Evolutionary conservation across 495 filamentous ascomycete species (phyloP).

Genomic region (Hypoxylon perforatum): DNA sequence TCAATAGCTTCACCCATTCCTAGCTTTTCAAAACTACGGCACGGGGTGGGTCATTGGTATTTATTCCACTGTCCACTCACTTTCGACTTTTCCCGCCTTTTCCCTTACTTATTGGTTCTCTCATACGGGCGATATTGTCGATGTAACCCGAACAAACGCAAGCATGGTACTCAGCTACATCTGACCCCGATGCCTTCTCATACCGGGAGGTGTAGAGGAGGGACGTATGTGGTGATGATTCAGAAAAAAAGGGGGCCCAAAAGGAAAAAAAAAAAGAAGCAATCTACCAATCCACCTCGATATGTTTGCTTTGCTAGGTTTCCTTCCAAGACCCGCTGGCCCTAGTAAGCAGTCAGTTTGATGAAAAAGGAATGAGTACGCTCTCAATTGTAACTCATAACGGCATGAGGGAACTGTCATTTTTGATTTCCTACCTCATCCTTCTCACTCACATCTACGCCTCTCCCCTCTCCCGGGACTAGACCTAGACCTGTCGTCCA

Average conservation of each 20-base stretch:
- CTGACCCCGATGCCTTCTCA: constrained; percentile 11
- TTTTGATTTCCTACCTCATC: constrained; percentile 32
- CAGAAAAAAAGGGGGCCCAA: constrained; percentile 5
- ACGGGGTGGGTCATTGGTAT: constrained; percentile 22
- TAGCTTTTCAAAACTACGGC: constrained; percentile 10
- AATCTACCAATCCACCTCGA: constrained; percentile 33
- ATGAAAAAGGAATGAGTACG: constrained; percentile 30
- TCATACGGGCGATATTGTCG: constrained; percentile 10
- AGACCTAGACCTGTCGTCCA: constrained; percentile 26
- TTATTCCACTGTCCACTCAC: constrained; percentile 19
- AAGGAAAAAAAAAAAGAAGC: constrained; percentile 20
- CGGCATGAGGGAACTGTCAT: constrained; percentile 28
- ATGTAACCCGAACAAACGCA: constrained; percentile 26
- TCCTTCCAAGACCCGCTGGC: constrained; percentile 24
- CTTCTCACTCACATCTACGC: constrained; percentile 24
- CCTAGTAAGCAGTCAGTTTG: constrained; percentile 40
- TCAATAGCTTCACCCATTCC: constrained; percentile 23
- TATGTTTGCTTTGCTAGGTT: constrained; percentile 30
- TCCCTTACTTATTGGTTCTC: constrained; percentile 16
- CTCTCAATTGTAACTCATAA: constrained; percentile 37
- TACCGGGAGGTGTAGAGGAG: constrained; percentile 3
- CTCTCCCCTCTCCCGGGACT: constrained; percentile 3
- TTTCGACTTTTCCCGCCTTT: constrained; percentile 19
- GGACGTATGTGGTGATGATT: background rate
- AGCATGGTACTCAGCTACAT: constrained; percentile 24